A percentile compares a stretch with the other conserved stretches of the same genome.
These are phyloP conservation scores for Cercospora sesami DNA, from an alignment of 2,329 filamentous ascomycete species.

Conservation along the genomic window DNA sequence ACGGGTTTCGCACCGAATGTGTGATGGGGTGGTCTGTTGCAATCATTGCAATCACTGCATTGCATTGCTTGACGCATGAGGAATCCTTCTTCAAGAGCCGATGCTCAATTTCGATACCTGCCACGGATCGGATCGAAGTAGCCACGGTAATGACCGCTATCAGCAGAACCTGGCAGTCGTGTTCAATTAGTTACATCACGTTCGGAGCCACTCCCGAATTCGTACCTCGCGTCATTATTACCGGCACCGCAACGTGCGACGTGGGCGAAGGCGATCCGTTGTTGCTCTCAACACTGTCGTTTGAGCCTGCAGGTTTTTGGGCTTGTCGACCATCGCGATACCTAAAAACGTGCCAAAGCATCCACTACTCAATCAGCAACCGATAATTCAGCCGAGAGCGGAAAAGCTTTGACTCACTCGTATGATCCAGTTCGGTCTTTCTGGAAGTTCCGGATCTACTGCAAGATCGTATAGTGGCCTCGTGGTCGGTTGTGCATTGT, in stretches of 20 bases:
- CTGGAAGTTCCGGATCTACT: conserved; percentile 38
- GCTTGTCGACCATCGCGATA: conserved; percentile 43
- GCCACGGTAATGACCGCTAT: neutral
- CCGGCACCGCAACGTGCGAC: neutral
- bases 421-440: conserved; percentile 50
- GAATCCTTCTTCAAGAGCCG: neutral
- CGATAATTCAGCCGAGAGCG: neutral
- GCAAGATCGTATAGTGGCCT: conserved; percentile 44
- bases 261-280: neutral
- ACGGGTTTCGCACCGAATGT: neutral
- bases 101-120: conserved; percentile 8
- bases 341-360: conserved; percentile 52
- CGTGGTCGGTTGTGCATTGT: conserved; percentile 38
- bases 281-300: neutral
- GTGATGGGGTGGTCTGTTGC: neutral
- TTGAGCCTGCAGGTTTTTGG: neutral
- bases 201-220: neutral
- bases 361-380: conserved; percentile 38
- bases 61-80: neutral
- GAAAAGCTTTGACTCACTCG: neutral
- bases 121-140: conserved; percentile 12
- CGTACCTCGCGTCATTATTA: neutral
- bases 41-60: neutral
- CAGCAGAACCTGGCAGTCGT: neutral
- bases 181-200: neutral